These are phyloP conservation scores for Prinsepia uniflora DNA, from an alignment of 306 rosid species.

Conservation along the genomic window DNA sequence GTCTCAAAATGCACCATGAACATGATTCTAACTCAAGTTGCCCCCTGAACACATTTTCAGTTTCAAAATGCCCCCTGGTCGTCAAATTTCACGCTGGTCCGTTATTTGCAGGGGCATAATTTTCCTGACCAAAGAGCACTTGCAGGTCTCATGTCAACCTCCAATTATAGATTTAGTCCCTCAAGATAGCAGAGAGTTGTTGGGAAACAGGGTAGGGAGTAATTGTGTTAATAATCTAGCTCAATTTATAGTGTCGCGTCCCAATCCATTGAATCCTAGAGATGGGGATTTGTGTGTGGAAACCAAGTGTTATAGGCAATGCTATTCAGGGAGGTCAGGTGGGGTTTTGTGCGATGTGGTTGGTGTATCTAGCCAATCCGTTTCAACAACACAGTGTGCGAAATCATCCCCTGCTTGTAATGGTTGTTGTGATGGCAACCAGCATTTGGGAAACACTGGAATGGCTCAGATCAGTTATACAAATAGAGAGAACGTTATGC, in stretches of 20 bases:
- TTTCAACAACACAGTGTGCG: background rate
- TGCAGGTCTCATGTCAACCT: too few relatives aligned
- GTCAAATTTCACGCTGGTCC: too few relatives aligned
- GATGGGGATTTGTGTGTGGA: constrained; percentile 23
- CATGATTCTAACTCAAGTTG: too few relatives aligned
- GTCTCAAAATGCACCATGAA: too few relatives aligned
- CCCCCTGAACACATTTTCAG: too few relatives aligned
- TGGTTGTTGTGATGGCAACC: constrained; percentile 4
- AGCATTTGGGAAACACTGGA: background rate
- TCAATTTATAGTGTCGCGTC: background rate
- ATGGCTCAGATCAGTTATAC: background rate
- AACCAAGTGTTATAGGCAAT: background rate
- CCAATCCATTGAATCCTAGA: constrained; percentile 22
- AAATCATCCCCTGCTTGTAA: background rate
- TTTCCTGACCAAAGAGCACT: too few relatives aligned
- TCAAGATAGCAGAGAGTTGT: background rate
- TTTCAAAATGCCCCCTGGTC: too few relatives aligned
- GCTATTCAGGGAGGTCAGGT: background rate
- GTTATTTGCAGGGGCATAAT: too few relatives aligned
- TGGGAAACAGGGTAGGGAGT: constrained; percentile 1
- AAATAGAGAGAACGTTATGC: constrained; percentile 29
- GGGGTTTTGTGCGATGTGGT: constrained; percentile 10
- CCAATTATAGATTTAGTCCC: constrained; percentile 4
- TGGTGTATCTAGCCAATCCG: background rate
- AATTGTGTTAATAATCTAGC: background rate